Evolutionary conservation across 495 filamentous ascomycete species (phyloP).

Genomic region (Penicillium tannophilum): DNA sequence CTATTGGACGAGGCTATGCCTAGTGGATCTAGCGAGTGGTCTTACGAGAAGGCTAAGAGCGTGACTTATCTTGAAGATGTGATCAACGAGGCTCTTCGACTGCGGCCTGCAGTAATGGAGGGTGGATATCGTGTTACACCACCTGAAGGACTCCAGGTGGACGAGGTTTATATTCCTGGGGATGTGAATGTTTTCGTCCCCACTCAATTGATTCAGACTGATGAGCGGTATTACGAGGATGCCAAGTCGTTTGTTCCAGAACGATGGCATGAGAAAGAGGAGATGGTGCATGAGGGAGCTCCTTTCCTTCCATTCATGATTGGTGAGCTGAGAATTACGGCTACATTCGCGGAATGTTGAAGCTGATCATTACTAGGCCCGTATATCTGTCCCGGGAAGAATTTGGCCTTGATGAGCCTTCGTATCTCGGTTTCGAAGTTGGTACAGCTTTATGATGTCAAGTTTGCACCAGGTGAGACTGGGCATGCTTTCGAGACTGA

Average conservation of each 20-base stretch:
- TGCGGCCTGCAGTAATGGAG: constrained; percentile 19
- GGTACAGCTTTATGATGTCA: constrained; percentile 3
- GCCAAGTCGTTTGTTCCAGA: constrained; percentile 46
- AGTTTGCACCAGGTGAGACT: constrained; percentile 5
- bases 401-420: constrained; percentile 51
- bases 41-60: background rate
- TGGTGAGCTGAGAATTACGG: background rate
- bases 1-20: background rate
- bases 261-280: constrained; percentile 34
- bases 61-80: constrained; percentile 3
- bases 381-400: constrained; percentile 53
- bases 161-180: constrained; percentile 5
- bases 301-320: constrained; percentile 1
- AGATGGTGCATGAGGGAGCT: background rate
- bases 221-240: constrained; percentile 30
- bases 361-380: constrained; percentile 37
- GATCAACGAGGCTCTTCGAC: constrained; percentile 38
- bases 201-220: background rate
- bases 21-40: background rate
- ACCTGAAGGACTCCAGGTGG: constrained; percentile 4
- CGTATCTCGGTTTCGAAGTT: constrained; percentile 15
- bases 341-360: constrained; percentile 14
- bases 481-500: background rate
- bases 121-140: background rate
- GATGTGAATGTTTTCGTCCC: constrained; percentile 9